Base-by-base conservation (phyloP, 768 basidiomycete genomes). In the Hypholoma sublateritium region DNA sequence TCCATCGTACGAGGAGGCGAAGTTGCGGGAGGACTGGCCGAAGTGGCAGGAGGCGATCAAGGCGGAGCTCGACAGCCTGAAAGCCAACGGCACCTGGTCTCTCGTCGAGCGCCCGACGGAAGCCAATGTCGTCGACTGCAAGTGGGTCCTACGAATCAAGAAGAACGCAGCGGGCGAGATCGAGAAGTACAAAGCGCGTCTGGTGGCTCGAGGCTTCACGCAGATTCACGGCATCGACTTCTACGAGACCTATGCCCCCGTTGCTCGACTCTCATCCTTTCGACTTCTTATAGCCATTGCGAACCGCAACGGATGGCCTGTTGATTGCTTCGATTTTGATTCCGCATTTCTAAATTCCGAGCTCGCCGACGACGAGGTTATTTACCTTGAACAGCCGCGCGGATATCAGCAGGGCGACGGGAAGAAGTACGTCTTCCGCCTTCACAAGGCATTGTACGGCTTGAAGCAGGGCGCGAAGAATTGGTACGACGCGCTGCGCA, bases 141-240 rank as follows among this genome's bases (percentile, higher is more conserved):
- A 65, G 56, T 55, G 56, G 51, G 57, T 65, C 53, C 61, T 58
- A 24, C 55, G 42, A 9, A 42, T 51, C 36, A 51, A 51, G 50
- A 51, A 51, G 50, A 51, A 51, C 37, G 36, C 50, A 39, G 50
- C 37, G 12, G 50, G 50, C 50, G 21, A 51, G 50, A 39, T 51
- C 37, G 44, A 63, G 45, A 59, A 61, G 41, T 65, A 71, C 65
- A 79, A 76, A 57, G 71, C 66, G 28, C 49, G 60, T 28, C 65
- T 72, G 12, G 69, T 74, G 12, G 70, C 65, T 5, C 56, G 63
- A 49, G 70, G 67, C 44, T 79, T 70, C 66, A 65, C 69, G 1
- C 76, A 80, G 53, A 58, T 69, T 16, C 64, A 68, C 28, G 71
- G 78, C 36, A 53, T 77, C 25, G 74, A 77, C 56, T 78, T 64